Evolutionary conservation across 805 yeast species (phyloP).

Genomic region (Saccharomyces paradoxus): DNA sequence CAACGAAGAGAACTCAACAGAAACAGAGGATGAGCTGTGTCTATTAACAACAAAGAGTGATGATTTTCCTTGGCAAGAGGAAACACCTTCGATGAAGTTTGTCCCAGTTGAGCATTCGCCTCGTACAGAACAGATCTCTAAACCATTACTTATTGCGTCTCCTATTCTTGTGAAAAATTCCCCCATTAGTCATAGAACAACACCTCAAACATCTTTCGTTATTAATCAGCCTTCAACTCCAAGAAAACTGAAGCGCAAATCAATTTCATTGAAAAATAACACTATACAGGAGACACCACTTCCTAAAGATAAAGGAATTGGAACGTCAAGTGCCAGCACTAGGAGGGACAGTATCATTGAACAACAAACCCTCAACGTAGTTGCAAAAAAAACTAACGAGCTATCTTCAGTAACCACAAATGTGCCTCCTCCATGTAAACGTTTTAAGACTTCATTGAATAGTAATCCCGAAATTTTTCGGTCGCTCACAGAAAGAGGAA

Average conservation of each 20-base stretch:
- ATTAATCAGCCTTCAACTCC: background rate
- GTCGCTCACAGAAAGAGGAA: constrained; percentile 22
- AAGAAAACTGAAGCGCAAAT: background rate
- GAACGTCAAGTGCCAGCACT: background rate
- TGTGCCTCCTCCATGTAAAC: background rate
- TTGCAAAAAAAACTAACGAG: background rate
- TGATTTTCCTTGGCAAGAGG: constrained; percentile 10
- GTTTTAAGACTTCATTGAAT: background rate
- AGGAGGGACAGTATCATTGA: background rate
- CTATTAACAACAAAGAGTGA: constrained; percentile 11
- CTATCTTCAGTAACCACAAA: background rate
- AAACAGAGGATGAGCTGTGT: constrained; percentile 33
- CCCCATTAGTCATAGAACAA: background rate
- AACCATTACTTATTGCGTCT: background rate
- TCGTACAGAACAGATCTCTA: constrained; percentile 7
- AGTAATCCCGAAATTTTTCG: background rate
- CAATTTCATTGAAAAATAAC: background rate
- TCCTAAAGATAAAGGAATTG: background rate
- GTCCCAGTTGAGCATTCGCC: constrained; percentile 12
- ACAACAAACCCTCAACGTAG: background rate
- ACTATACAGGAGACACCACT: background rate
- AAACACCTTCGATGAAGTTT: constrained; percentile 14
- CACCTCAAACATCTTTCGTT: background rate
- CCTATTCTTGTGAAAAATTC: background rate
- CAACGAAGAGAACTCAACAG: constrained; percentile 30